phyloP scores from a whole-genome alignment of 2,329 filamentous ascomycete species.

The Grosmannia clavigera region DNA sequence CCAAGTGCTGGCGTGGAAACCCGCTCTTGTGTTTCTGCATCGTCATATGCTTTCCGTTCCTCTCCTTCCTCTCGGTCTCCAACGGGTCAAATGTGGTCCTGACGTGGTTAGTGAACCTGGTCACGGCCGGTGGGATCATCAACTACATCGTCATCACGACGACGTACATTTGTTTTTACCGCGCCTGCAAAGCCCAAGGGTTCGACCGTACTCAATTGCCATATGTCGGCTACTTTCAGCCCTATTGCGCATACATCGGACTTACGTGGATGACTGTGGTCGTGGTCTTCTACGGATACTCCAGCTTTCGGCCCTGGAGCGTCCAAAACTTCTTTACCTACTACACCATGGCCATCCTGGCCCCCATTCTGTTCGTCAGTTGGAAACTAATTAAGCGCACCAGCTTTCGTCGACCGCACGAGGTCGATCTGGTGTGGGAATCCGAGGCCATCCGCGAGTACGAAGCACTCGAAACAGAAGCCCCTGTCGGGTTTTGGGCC shows the following conservation, averaged over 20 bases:
- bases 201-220: constrained; percentile 22
- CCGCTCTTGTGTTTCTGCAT: constrained; percentile 26
- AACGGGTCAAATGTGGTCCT: constrained; percentile 25
- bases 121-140: constrained; percentile 29
- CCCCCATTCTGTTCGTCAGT: constrained; percentile 38
- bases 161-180: constrained; percentile 26
- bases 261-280: constrained; percentile 10
- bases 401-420: constrained; percentile 17
- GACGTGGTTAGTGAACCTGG: constrained; percentile 28
- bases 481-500: constrained; percentile 5
- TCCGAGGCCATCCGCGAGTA: constrained; percentile 25
- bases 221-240: constrained; percentile 25
- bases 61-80: constrained; percentile 28
- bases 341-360: constrained; percentile 45
- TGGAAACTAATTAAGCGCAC: constrained; percentile 56
- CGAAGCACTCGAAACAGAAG: constrained; percentile 10
- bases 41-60: constrained; percentile 22
- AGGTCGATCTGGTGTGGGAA: constrained; percentile 17
- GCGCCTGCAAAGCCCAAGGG: constrained; percentile 24
- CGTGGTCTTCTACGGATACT: constrained; percentile 39
- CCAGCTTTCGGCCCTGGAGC: constrained; percentile 34
- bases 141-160: constrained; percentile 30
- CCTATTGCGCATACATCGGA: constrained; percentile 25
- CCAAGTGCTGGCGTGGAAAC: constrained; percentile 24
- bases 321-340: constrained; percentile 35